Conservation (phyloP, 371 early-diverging fungal genomes). For the Capillidium rhysosporum region DNA sequence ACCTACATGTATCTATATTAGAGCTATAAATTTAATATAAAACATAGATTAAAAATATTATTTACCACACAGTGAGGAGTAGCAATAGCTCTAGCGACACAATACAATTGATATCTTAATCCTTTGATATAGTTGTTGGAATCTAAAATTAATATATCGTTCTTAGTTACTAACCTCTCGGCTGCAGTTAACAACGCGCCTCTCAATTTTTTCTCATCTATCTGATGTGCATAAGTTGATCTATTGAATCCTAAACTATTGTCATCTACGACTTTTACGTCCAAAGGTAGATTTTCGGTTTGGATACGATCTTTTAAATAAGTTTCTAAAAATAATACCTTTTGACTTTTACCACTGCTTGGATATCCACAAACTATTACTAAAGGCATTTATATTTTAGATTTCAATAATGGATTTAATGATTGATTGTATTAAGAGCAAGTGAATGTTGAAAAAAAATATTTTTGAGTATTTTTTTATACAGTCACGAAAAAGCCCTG, state of each 20-base stretch:
- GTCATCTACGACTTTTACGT: neutral
- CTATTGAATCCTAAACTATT: neutral
- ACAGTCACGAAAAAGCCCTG: no score
- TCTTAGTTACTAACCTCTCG: conserved; percentile 57
- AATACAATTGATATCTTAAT: conserved; percentile 88
- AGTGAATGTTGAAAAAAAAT: no score
- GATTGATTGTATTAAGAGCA: no score
- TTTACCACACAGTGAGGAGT: conserved; percentile 76
- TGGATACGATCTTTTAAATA: neutral
- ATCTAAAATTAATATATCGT: conserved; percentile 79
- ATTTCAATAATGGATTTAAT: no score
- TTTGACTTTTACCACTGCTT: conserved; percentile 2
- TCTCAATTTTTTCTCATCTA: conserved; percentile 82
- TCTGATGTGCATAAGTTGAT: neutral
- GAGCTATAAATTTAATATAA: neutral
- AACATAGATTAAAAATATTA: neutral
- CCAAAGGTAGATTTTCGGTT: neutral
- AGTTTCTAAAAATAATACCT: neutral
- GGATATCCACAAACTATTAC: conserved; percentile 3
- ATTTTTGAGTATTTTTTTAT: no score
- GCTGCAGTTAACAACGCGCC: conserved; percentile 75
- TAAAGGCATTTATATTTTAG: conserved; percentile 1
- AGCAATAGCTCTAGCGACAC: conserved; percentile 65
- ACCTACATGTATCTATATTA: conserved; percentile 41
- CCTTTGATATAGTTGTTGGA: conserved; percentile 95